These are phyloP conservation scores for Hygrocybe punicea DNA, from an alignment of 768 basidiomycete species.

Conservation along the genomic window DNA sequence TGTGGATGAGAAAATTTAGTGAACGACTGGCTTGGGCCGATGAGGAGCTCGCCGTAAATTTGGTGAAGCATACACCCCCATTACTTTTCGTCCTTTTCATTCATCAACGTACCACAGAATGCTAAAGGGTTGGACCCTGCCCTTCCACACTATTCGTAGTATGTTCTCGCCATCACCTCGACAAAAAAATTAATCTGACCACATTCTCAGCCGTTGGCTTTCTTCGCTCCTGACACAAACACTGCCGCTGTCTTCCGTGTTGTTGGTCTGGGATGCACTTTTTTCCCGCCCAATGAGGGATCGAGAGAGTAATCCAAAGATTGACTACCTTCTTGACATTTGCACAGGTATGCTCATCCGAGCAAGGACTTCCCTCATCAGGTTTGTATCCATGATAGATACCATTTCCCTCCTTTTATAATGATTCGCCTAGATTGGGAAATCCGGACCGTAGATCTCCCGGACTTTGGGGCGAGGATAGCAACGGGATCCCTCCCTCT, in stretches of 20 bases:
- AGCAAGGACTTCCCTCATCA: slow-evolving; percentile 49
- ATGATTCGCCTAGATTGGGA: slow-evolving; percentile 45
- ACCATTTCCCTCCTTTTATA: background rate
- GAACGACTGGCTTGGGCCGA: slow-evolving; percentile 63
- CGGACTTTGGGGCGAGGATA: slow-evolving; percentile 55
- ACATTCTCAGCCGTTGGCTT: slow-evolving; percentile 61
- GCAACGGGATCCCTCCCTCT: slow-evolving; percentile 34
- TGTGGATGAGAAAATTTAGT: slow-evolving; percentile 63
- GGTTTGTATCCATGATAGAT: slow-evolving; percentile 37
- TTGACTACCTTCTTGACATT: slow-evolving; percentile 67
- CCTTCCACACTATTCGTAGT: slow-evolving; percentile 80
- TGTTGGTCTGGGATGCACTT: slow-evolving; percentile 68
- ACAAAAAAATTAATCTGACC: background rate
- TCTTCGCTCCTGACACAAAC: slow-evolving; percentile 70
- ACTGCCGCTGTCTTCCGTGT: slow-evolving; percentile 56
- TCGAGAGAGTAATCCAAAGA: slow-evolving; percentile 55
- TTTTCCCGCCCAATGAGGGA: slow-evolving; percentile 58
- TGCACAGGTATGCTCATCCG: slow-evolving; percentile 67
- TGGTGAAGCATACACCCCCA: slow-evolving; percentile 46
- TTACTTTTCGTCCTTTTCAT: slow-evolving; percentile 3
- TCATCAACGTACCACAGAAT: slow-evolving; percentile 39
- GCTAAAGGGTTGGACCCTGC: slow-evolving; percentile 64
- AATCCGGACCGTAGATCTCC: slow-evolving; percentile 42
- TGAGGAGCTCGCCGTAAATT: slow-evolving; percentile 51
- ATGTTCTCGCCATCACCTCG: slow-evolving; percentile 26